Conservation (phyloP, 345 rosid genomes). For the Melastoma malabathricum region DNA sequence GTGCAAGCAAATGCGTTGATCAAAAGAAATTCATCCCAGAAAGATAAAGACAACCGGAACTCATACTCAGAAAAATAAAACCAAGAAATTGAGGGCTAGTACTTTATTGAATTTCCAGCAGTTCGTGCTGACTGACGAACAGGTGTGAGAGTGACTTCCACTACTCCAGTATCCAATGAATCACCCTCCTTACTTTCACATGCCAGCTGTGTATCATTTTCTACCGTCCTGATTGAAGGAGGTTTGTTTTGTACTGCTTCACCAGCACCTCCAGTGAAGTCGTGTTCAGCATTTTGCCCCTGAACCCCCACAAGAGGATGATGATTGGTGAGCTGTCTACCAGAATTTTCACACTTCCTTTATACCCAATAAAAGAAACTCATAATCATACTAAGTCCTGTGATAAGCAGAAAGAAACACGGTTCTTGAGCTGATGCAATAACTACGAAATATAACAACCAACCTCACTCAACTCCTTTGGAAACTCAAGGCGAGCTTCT, state of each 20-base stretch:
- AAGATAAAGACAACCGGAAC: neutral
- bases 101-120: conserved; percentile 62
- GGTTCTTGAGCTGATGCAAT: too few species aligned
- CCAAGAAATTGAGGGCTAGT: conserved; percentile 4
- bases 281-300: conserved; percentile 37
- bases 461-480: conserved; percentile 63
- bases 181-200: conserved; percentile 37
- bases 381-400: neutral
- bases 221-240: conserved; percentile 17
- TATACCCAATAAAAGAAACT: conserved; percentile 1
- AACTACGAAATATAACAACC: conserved; percentile 7
- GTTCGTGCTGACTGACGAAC: conserved; percentile 56
- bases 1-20: too few species aligned
- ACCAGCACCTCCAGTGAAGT: conserved; percentile 75
- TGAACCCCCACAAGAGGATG: conserved; percentile 18
- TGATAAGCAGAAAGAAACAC: too few species aligned
- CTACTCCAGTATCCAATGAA: conserved; percentile 35
- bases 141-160: conserved; percentile 49
- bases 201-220: conserved; percentile 20
- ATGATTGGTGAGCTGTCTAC: neutral
- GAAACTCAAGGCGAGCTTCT: conserved; percentile 65
- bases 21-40: too few species aligned
- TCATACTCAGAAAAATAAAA: neutral
- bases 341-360: neutral
- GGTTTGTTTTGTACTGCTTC: conserved; percentile 21